Conservation (phyloP, 2,329 filamentous ascomycete genomes). For the Trichophyton equinum region DNA sequence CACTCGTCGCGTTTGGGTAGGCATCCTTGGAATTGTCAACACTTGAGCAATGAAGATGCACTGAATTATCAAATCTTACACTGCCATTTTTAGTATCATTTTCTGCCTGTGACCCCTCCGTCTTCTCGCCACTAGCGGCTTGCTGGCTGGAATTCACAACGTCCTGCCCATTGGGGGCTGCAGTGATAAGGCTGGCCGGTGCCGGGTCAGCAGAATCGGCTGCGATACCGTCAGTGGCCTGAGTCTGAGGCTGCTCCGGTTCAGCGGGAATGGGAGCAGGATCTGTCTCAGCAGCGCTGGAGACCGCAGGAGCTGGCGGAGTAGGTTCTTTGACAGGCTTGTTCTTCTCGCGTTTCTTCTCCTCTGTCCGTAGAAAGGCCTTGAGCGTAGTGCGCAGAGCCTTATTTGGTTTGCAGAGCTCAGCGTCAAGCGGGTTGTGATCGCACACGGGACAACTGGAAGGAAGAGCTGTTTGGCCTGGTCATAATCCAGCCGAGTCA, state of each 20-base stretch:
- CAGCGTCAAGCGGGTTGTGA: slow-evolving; percentile 73
- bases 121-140: background rate
- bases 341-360: slow-evolving; percentile 70
- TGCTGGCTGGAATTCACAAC: background rate
- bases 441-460: slow-evolving; percentile 84
- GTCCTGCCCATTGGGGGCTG: background rate
- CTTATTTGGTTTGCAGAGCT: slow-evolving; percentile 81
- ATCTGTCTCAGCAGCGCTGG: background rate
- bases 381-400: slow-evolving; percentile 82
- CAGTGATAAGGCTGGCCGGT: background rate
- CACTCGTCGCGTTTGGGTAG: background rate
- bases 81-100: background rate
- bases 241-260: background rate
- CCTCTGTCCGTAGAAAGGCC: slow-evolving; percentile 78
- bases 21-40: background rate
- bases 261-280: background rate
- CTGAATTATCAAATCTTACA: background rate
- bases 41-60: background rate
- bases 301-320: slow-evolving; percentile 19
- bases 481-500: slow-evolving; percentile 3
- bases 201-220: background rate
- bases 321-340: slow-evolving; percentile 29
- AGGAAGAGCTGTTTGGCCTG: slow-evolving; percentile 63
- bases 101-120: background rate
- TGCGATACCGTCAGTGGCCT: background rate